phyloP scores from a whole-genome alignment of 108 stramenopile species.

The Craspedostauros australis region DNA sequence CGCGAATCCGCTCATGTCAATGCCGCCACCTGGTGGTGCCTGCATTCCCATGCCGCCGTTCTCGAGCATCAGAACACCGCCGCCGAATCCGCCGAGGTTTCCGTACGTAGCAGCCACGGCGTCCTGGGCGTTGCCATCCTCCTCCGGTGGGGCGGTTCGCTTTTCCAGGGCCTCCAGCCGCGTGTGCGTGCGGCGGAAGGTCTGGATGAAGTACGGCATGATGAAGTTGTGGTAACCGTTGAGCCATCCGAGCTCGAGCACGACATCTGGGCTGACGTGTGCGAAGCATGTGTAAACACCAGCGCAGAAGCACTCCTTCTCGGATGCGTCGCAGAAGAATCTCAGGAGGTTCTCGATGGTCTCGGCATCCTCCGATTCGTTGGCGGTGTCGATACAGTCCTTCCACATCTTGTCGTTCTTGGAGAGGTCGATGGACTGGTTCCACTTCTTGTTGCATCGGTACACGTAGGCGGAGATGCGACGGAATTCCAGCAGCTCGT shows the following conservation, averaged over 20 bases:
- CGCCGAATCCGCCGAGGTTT: conserved; percentile 63
- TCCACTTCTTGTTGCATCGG: conserved; percentile 96
- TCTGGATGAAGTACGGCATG: conserved; percentile 99
- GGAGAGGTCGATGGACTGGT: conserved; percentile 90
- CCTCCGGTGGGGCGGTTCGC: conserved; percentile 86
- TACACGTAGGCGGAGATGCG: conserved; percentile 98
- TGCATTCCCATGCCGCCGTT: conserved; percentile 39
- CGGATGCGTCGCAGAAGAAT: conserved; percentile 97
- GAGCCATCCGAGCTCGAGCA: conserved; percentile 98
- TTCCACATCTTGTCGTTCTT: conserved; percentile 99
- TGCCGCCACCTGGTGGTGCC: conserved; percentile 41
- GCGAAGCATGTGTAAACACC: conserved; percentile 96
- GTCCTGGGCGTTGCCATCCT: conserved; percentile 71
- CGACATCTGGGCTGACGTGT: conserved; percentile 95
- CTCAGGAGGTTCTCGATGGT: conserved; percentile 93
- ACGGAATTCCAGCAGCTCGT: conserved; percentile 98
- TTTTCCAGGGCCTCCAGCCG: conserved; percentile 84
- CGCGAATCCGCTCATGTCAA: conserved; percentile 80
- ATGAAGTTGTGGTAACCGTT: conserved; percentile 95
- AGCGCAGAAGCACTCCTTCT: conserved; percentile 98
- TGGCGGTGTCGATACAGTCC: conserved; percentile 99
- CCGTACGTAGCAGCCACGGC: conserved; percentile 77
- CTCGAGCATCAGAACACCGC: conserved; percentile 72
- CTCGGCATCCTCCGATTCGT: conserved; percentile 86
- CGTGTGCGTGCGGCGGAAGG: conserved; percentile 83